A percentile compares a stretch with the other conserved stretches of the same genome.
phyloP scores from a whole-genome alignment of 768 basidiomycete genomes.

The Suillus bovinus region DNA sequence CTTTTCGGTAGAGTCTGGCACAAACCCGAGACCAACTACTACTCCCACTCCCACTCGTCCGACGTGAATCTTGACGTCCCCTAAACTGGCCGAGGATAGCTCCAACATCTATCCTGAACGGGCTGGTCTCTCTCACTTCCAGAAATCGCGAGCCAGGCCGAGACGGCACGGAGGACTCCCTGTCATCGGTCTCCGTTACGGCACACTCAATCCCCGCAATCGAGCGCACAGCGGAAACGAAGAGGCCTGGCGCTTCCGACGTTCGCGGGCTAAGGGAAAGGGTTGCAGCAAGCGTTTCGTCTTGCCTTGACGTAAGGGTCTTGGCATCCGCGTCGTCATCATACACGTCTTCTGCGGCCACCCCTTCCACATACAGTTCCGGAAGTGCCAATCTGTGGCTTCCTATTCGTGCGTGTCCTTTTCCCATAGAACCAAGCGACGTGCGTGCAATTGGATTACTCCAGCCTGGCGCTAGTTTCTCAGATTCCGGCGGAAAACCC shows the following conservation, averaged over 20 bases:
- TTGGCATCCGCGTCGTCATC: slow-evolving; percentile 32
- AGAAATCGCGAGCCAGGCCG: slow-evolving; percentile 29
- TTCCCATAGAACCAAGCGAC: slow-evolving; percentile 17
- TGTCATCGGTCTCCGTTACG: slow-evolving; percentile 10
- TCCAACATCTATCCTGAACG: slow-evolving; percentile 46
- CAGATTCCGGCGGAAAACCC: slow-evolving; percentile 26
- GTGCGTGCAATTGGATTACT: slow-evolving; percentile 23
- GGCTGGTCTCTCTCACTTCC: slow-evolving; percentile 42
- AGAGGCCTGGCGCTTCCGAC: slow-evolving; percentile 27
- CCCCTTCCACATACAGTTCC: slow-evolving; percentile 16
- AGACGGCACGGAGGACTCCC: slow-evolving; percentile 4
- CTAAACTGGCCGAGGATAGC: slow-evolving; percentile 24
- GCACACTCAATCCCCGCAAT: slow-evolving; percentile 1
- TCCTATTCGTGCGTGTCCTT: slow-evolving; percentile 7
- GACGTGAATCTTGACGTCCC: slow-evolving; percentile 21
- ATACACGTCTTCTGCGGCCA: slow-evolving; percentile 21
- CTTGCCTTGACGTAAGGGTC: slow-evolving; percentile 32
- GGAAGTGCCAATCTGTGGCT: slow-evolving; percentile 22
- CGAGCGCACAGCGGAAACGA: slow-evolving; percentile 8
- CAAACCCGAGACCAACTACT: slow-evolving; percentile 34
- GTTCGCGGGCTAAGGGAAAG: slow-evolving; percentile 49
- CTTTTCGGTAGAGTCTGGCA: slow-evolving; percentile 29
- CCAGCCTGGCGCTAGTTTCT: slow-evolving; percentile 36
- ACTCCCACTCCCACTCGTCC: slow-evolving; percentile 23
- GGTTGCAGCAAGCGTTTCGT: slow-evolving; percentile 41